Conservation (phyloP, 2,329 filamentous ascomycete genomes). For the Aureobasidium sp. region DNA sequence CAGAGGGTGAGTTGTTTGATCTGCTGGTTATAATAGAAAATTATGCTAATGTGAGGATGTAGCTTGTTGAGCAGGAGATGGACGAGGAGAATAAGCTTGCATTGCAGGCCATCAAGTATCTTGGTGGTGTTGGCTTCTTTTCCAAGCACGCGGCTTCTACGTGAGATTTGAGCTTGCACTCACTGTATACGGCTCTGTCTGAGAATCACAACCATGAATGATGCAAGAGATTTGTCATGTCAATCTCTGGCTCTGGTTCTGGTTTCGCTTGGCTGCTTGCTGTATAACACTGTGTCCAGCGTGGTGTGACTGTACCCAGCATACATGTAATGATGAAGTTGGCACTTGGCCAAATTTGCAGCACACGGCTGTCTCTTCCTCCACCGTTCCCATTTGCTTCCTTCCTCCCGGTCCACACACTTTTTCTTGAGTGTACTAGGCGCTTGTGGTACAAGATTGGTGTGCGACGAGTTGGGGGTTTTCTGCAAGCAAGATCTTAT, state of each 20-base stretch:
- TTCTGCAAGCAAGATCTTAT: no score
- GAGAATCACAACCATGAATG: background rate
- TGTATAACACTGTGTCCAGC: background rate
- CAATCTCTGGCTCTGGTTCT: background rate
- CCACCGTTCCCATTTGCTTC: background rate
- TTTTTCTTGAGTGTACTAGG: background rate
- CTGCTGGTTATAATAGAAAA: background rate
- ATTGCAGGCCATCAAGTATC: slow-evolving; percentile 40
- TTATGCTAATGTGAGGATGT: background rate
- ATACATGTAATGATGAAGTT: background rate
- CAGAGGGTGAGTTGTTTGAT: slow-evolving; percentile 15
- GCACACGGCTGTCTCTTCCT: background rate
- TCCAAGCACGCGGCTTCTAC: slow-evolving; percentile 5
- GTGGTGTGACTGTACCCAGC: background rate
- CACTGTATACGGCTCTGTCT: background rate
- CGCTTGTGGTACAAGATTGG: background rate
- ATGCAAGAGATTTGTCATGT: background rate
- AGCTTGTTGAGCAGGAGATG: slow-evolving; percentile 39
- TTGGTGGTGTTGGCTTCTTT: slow-evolving; percentile 39
- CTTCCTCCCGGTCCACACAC: background rate
- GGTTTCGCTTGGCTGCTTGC: background rate
- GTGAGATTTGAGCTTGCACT: background rate
- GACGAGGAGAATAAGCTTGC: slow-evolving; percentile 36
- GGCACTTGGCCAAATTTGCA: no score
- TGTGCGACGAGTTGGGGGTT: background rate